Evolutionary conservation across 1,139 yeast species (phyloP), one percentile per base, ranked within the genome.

Genomic region (Kurtzmaniella natalensis): DNA sequence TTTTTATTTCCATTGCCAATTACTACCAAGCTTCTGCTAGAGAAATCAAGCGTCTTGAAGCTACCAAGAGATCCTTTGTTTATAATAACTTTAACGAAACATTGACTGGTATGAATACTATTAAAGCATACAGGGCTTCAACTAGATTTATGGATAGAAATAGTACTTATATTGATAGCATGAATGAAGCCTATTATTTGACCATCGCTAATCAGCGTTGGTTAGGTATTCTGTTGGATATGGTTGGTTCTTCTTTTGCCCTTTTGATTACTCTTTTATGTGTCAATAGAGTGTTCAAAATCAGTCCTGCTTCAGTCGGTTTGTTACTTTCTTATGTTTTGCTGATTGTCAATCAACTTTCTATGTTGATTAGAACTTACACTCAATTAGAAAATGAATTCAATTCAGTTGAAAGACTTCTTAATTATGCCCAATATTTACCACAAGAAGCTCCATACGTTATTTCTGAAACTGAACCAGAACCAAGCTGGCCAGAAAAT

Each of bases 331-430:
- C 87, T 1, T 79, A 77, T 52, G 72, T 75, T 15, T 55, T 76
- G 32, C 69, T 66, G 37, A 61, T 77, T 35, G 70, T 78, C 2
- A 68, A 71, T 23, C 59, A 64, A 36, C 59, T 78, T 39, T 60
- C 73, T 3, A 52, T 72, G 53, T 57, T 74, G 37, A 55, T 77
- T 33, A 61, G 78, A 50, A 64, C 80, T 4, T 57, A 65, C 40
- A 83, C 94, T 1, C 80, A 78, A 49, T 75, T 82, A 20, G 95
- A 86, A 53, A 85, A 83, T 56, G 82, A 81, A 50, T 74, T 86
- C 87, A 84, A 83, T 49, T 78, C 94, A 6, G 92, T 81, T n/a
- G 95, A 87, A 59, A 72, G 96, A 52, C 58, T 87, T 34, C 70
- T 76, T 40, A 73, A 79, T 37, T 85, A 85, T 55, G 92, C 89